A percentile compares a stretch with the other conserved stretches of the same genome.
These are phyloP conservation scores for Leishmania tarentolae DNA, from an alignment of 208 protist species.

Conservation along the genomic window DNA sequence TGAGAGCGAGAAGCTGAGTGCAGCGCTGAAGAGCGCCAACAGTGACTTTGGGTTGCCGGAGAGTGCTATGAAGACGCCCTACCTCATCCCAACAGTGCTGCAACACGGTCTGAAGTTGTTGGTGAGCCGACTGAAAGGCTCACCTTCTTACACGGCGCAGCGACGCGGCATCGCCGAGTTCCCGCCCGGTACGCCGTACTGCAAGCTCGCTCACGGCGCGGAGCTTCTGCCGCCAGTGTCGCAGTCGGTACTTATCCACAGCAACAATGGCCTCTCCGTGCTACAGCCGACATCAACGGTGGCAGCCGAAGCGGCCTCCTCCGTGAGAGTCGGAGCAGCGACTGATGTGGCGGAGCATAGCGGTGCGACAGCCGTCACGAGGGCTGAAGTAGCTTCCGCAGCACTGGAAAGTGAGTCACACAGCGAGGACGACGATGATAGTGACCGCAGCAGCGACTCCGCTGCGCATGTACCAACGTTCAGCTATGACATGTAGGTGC, in stretches of 20 bases:
- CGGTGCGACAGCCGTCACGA: neutral
- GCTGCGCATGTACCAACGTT: constrained; percentile 33
- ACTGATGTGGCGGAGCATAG: neutral
- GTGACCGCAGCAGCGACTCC: constrained; percentile 32
- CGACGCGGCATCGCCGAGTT: constrained; percentile 10
- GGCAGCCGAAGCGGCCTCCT: neutral
- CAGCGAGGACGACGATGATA: constrained; percentile 19
- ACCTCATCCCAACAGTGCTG: constrained; percentile 53
- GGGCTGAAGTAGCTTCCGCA: neutral
- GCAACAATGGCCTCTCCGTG: constrained; percentile 49
- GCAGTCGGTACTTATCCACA: constrained; percentile 61
- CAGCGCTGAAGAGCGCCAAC: constrained; percentile 28
- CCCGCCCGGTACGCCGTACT: constrained; percentile 29
- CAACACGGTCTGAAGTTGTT: constrained; percentile 49
- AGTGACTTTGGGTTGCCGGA: constrained; percentile 77
- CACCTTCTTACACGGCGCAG: constrained; percentile 12
- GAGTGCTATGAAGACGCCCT: constrained; percentile 30
- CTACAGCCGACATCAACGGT: neutral
- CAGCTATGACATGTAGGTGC: constrained; percentile 21
- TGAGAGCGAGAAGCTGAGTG: constrained; percentile 44
- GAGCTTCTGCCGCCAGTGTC: constrained; percentile 16
- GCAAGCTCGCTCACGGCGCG: constrained; percentile 21
- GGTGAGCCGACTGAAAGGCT: constrained; percentile 40
- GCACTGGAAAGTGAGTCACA: neutral
- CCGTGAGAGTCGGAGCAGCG: constrained; percentile 3